Evolutionary conservation across 768 basidiomycete species (phyloP).

Genomic region (Coprinellus micaceus): DNA sequence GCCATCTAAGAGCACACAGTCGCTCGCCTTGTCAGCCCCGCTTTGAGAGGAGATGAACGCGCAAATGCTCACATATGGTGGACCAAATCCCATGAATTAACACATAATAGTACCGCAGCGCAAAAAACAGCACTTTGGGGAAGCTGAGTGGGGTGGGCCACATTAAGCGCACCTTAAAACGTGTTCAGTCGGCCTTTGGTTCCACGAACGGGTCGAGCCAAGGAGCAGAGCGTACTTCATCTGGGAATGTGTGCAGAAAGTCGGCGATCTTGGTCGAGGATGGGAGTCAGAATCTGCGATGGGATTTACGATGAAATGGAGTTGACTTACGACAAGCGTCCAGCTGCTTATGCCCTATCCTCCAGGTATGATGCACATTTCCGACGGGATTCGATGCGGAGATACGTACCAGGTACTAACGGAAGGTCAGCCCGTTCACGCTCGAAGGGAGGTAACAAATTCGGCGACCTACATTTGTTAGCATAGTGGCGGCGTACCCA

Average conservation of each 20-base stretch:
- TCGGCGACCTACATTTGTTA: too few relatives aligned
- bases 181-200: too few relatives aligned
- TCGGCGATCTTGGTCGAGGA: neutral
- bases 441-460: too few relatives aligned
- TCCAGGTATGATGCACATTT: too few relatives aligned
- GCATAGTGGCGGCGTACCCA: too few relatives aligned
- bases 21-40: neutral
- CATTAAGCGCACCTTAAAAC: neutral
- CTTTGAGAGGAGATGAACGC: neutral
- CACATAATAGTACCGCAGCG: neutral
- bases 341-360: neutral
- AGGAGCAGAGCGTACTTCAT: neutral
- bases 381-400: too few relatives aligned
- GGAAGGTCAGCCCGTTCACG: too few relatives aligned
- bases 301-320: neutral
- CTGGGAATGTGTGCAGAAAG: neutral
- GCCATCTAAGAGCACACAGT: neutral
- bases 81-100: too few relatives aligned
- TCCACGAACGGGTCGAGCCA: neutral
- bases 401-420: too few relatives aligned
- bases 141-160: neutral
- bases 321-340: neutral
- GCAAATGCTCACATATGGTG: neutral
- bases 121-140: neutral
- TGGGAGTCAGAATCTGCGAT: neutral